Conservation (phyloP, 2,329 filamentous ascomycete genomes). For the Nectriaceae sp. region DNA sequence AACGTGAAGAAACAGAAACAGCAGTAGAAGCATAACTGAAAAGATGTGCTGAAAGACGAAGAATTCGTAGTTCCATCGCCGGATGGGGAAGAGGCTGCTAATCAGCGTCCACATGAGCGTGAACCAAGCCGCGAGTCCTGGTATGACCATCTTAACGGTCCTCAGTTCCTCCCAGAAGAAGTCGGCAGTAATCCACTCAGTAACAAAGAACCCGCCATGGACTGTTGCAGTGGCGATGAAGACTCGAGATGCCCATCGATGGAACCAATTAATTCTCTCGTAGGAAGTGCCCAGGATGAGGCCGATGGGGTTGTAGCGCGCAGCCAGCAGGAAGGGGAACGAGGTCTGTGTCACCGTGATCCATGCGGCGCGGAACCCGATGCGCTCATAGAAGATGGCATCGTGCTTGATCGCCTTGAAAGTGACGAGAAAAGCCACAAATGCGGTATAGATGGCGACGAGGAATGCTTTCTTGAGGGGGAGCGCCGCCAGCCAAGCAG, state of each 20-base stretch:
- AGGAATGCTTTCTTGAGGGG: slow-evolving; percentile 18
- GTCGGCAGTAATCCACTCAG: slow-evolving; percentile 24
- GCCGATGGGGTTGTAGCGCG: slow-evolving; percentile 25
- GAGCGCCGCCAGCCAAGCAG: slow-evolving; percentile 13
- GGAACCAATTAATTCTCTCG: slow-evolving; percentile 29
- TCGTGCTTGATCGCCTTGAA: slow-evolving; percentile 29
- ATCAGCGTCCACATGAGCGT: slow-evolving; percentile 26
- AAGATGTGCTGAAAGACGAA: slow-evolving; percentile 31
- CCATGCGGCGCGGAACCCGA: slow-evolving; percentile 29
- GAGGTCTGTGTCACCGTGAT: slow-evolving; percentile 26
- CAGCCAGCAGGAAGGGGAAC: slow-evolving; percentile 24
- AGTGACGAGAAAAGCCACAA: slow-evolving; percentile 23
- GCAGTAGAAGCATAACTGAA: slow-evolving; percentile 22
- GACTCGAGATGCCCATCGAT: slow-evolving; percentile 25
- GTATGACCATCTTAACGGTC: slow-evolving; percentile 28
- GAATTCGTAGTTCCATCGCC: slow-evolving; percentile 29
- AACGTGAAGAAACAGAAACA: slow-evolving; percentile 26
- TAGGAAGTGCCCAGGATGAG: slow-evolving; percentile 26
- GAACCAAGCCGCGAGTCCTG: slow-evolving; percentile 28
- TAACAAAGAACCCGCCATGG: slow-evolving; percentile 25
- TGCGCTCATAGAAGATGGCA: slow-evolving; percentile 26
- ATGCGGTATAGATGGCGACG: slow-evolving; percentile 19
- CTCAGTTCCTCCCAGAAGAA: slow-evolving; percentile 29
- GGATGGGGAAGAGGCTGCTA: slow-evolving; percentile 24
- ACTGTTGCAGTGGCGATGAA: slow-evolving; percentile 27